Base-by-base conservation (phyloP, 1,284 basidiomycete genomes). In the Sporisorium graminicola region DNA sequence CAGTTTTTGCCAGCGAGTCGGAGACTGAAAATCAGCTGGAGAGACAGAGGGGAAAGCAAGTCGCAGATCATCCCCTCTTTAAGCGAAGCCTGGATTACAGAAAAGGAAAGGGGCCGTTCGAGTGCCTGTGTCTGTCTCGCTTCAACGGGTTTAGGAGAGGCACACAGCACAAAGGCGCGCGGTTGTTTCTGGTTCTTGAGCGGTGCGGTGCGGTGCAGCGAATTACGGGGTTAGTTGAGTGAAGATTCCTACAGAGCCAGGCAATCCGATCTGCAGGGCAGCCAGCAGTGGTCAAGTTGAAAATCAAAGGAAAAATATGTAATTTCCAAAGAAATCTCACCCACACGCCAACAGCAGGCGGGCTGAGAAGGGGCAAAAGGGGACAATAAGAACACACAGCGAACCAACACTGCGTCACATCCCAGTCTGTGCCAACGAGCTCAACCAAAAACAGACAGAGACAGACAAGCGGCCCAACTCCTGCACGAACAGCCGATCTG, bases 61-160 rank as follows among this genome's bases (percentile, higher is more conserved):
- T 58, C 47, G 57, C 57, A 58, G 57, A 58, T 58, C 57, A 50
- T 58, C n/a, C 16, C 46, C 47, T 22, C 46, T 31, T 4, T 20
- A 57, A 31, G 29, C 55, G 55, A 57, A 42, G 5, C 24, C 5
- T 14, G 44, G 14, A 26, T 26, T 13, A 29, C 27, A 29, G 18
- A 50, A 50, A 50, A 50, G 49, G 49, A 50, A 50, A 50, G 26
- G 13, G 18, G 27, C 26, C 22, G 49, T 50, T 29, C 49, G 26
- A 50, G 29, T 50, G 49, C 49, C 49, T 18, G 27, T 50, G 18
- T 31, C 49, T 50, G 49, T 50, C 49, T 50, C 49, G 49, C 49
- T 50, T 50, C n/a, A n/a, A n/a, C n/a, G n/a, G n/a, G n/a, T n/a
- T n/a, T n/a, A n/a, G n/a, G 27, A 50, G 22, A 27, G 13, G 5